A percentile compares a stretch with the other conserved stretches of the same genome.
Evolutionary conservation across 371 early-diverging fungal species (phyloP).

Genomic region (Lichtheimia corymbifera): DNA sequence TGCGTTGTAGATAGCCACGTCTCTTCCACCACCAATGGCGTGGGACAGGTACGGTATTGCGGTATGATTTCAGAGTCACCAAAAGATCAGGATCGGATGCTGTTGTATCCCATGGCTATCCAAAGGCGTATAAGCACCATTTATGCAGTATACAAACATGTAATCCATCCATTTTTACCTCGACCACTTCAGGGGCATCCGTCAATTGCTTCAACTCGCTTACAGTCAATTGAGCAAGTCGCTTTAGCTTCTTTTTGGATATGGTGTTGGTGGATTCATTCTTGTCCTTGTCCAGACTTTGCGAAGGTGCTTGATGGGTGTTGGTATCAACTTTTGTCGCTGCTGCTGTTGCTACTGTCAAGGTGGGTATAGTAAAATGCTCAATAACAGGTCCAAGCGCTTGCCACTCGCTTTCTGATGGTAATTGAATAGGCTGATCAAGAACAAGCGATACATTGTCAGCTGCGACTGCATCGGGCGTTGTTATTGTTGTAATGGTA

Average conservation of each 20-base stretch:
- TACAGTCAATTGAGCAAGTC: constrained; percentile 67
- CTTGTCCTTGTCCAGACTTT: background rate
- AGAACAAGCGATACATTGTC: background rate
- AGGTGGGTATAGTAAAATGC: constrained; percentile 2
- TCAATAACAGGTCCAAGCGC: constrained; percentile 8
- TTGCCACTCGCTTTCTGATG: constrained; percentile 1
- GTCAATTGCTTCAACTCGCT: constrained; percentile 86
- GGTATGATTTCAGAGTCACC: constrained; percentile 75
- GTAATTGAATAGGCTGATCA: background rate
- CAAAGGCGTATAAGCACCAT: background rate
- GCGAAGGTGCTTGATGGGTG: background rate
- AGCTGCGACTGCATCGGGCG: background rate
- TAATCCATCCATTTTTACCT: constrained; percentile 42
- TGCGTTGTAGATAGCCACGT: constrained; percentile 84
- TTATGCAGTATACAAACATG: too few species aligned
- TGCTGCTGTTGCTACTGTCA: background rate
- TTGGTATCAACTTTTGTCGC: background rate
- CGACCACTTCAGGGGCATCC: constrained; percentile 89
- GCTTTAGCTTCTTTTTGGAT: constrained; percentile 62
- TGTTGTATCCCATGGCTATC: constrained; percentile 81
- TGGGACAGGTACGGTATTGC: constrained; percentile 91
- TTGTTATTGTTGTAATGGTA: background rate
- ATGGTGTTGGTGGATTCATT: constrained; percentile 9
- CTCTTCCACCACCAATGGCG: constrained; percentile 91
- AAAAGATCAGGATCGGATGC: constrained; percentile 82